Evolutionary conservation across 768 basidiomycete species (phyloP), one percentile per base, ranked within the genome.

Genomic region (Vararia minispora): DNA sequence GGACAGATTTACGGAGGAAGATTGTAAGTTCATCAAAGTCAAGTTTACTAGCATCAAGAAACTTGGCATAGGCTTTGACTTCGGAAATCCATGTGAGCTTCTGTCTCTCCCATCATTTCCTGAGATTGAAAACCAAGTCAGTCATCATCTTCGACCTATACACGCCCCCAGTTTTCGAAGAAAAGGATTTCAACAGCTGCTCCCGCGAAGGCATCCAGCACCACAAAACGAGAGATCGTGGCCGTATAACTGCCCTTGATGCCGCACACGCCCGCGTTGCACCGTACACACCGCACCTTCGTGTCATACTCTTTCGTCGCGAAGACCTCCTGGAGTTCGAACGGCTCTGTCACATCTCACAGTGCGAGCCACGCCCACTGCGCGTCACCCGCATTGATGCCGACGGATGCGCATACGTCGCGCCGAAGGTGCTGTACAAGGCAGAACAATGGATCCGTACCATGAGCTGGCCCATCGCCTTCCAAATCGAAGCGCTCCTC

Each of bases 401-500:
- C 3, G 53, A 54, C 10, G 48, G 60, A 3, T 63, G 57, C 28
- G 61, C 55, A 0, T 77, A 83, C 45, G 87, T 81, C 51, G 47
- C 61, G 0, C 46, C 50, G 8, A 71, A 58, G 43, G 56, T 59
- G 4, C 62, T 87, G 3, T 57, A 66, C 43, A 58, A 56, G 7
- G 52, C 83, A 6, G 58, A 62, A 12, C 51, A 49, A 13, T 65
- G 64, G 58, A 46, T 81, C 30, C 53, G 54, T 20, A 56, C 53
- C 3, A 65, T 78, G 33, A 62, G 69, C 12, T 88, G 81, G 80
- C 56, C 61, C 4, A 65, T 85, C 24, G 79, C 77, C 1, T 90
- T 87, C 52, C 87, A 90, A 54, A 59, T 87, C 21, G 84, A 84
- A 53, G 70, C 74, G 0, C 60, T 86, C 9, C 54, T 89, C 5